These are phyloP conservation scores for Cyclocybe aegerita DNA, from an alignment of 768 basidiomycete genomes.

Conservation along the genomic window DNA sequence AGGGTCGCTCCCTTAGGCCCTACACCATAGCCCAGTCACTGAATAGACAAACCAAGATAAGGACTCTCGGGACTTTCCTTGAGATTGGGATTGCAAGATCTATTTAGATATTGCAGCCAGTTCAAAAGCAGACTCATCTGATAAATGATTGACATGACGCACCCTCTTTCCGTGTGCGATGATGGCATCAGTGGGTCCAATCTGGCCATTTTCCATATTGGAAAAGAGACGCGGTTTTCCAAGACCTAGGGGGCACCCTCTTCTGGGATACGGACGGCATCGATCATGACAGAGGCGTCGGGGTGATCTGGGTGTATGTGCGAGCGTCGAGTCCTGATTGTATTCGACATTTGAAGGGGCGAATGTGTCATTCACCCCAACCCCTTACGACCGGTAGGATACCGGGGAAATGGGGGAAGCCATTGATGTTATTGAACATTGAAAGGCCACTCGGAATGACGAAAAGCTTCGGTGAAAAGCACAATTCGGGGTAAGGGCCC, in stretches of 20 bases:
- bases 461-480: not conserved
- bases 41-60: conserved; percentile 8
- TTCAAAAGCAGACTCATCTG: not conserved
- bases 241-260: conserved; percentile 1
- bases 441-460: too few species aligned
- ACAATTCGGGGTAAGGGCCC: not conserved
- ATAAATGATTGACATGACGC: conserved; percentile 9
- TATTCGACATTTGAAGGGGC: conserved; percentile 5
- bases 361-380: too few species aligned
- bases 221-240: conserved; percentile 9
- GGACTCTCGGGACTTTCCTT: conserved; percentile 12
- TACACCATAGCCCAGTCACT: too few species aligned
- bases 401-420: conserved; percentile 17
- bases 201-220: not conserved
- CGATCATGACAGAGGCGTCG: conserved; percentile 7
- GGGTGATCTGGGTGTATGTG: conserved; percentile 7
- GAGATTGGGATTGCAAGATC: not conserved
- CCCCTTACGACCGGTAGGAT: conserved; percentile 22
- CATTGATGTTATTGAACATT: not conserved
- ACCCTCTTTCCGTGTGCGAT: not conserved
- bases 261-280: not conserved
- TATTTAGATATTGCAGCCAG: too few species aligned
- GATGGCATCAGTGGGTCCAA: conserved; percentile 8
- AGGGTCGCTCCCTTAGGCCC: too few species aligned
- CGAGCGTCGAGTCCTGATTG: not conserved